Base-by-base conservation (phyloP, 2,329 filamentous ascomycete species). In the Pyrenochaeta sp. region DNA sequence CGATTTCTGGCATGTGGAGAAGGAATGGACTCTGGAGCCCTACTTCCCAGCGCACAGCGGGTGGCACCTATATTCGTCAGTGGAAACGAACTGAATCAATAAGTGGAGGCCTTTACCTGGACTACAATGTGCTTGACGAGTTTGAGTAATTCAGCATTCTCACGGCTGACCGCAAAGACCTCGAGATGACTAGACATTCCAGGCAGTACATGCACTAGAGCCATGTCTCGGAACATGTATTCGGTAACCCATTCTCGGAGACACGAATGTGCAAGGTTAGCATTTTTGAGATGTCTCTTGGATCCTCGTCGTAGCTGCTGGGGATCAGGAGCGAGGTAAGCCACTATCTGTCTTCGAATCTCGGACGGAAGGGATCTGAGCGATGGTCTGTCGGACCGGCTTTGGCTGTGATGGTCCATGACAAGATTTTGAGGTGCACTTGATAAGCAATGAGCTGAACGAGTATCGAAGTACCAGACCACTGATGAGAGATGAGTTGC, bases 151-250 rank as follows among this genome's bases (percentile, higher is more conserved):
- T 18, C 22, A 11, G 24, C 6, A 19, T 41, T 40, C 3, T 7
- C 29, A 13, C 27, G 37, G 3, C 13, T 14, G 3, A 43, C 17
- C 9, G 42, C 32, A 24, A 57, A 56, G 15, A 29, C 28, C 20
- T 54, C 42, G 13, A 59, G 40, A 17, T 45, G 36, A 36, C 44
- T 45, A 3, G 51, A 38, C 21, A 45, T 47, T 10, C 45, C 43
- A 9, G 26, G 23, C 3, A 51, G 13, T 3, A 58, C 45, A 38
- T 59, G 49, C 5, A 34, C 15, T 11, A 59, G 20, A 11, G 35
- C 35, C 53, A 58, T 61, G 15, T 55, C 49, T 7, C 39, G 37
- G 30, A 58, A 58, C 23, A 58, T 19, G 34, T 45, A 53, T 27
- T 55, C 48, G 8, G 49, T 39, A 2, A 46, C 46, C 47, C 51